Base-by-base conservation (phyloP, 495 filamentous ascomycete genomes). In the Delitschia confertaspora region DNA sequence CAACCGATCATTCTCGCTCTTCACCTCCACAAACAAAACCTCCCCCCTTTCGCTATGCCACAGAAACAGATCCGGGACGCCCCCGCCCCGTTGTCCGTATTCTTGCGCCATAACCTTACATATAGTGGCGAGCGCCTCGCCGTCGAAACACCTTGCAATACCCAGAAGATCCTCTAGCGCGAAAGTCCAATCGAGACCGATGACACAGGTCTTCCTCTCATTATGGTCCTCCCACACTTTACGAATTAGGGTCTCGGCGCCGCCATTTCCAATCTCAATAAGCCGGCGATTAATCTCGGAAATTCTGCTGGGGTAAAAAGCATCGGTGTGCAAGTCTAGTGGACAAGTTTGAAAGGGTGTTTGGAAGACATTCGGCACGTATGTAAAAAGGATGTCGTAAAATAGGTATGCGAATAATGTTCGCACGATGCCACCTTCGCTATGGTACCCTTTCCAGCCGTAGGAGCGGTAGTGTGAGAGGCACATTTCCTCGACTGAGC, bases 61-160 rank as follows among this genome's bases (percentile, higher is more conserved):
- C 1, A 98, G 73, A 49, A 98, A 84, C 33, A 98, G 64, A 67
- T 98, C 91, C 20, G 91, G 91, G 34, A 98, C 82, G 1, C 91
- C 91, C 11, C 85, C 82, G 8, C 86, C 84, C 16, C 91, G 68
- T 47, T 85, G 78, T 51, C 75, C 75, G 60, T 96, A 96, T 62
- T 96, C 91, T 63, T 98, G 88, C 24, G 85, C 87, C 74, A 96
- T 40, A 17, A 95, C 86, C 64, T 88, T 93, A 62, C 88, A 95
- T 7, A 95, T 70, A 0, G 75, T 76, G 14, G 82, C 83, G 38
- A 98, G 70, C 11, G 83, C 84, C 37, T 76, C 76, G n/a, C 83
- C 82, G 3, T 75, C 66, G 51, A 93, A 93, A 62, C 81, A 89
- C 38, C 65, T 55, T n/a, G 78, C 81, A 45, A 98, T 79, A 63